Base-by-base conservation (phyloP, 495 filamentous ascomycete species). In the Penicillium atrosanguineum region DNA sequence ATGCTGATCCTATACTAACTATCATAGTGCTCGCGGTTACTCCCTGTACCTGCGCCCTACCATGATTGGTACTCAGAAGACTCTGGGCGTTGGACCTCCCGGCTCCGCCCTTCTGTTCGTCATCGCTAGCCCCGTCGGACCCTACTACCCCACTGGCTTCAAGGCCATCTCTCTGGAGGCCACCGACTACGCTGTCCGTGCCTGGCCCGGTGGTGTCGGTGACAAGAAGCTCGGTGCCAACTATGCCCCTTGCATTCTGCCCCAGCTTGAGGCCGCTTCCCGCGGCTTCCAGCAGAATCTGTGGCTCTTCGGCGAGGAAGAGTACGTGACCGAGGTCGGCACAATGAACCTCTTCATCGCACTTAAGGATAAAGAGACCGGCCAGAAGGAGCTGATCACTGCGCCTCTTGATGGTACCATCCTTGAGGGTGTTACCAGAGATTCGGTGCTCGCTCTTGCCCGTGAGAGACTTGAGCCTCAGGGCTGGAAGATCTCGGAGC, bases 141-240 rank as follows among this genome's bases (percentile, higher is more conserved):
- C 95, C 6, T 97, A 97, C 80, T 97, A 96, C 73, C 94, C 92
- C 4, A 94, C 91, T 8, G 95, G 94, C 38, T 97, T 97, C 85
- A 96, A 96, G 74, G 94, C 95, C 44, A 83, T 97, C 31, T 91
- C 88, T 1, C 78, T 98, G 37, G 92, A 96, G 74, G 93, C 94
- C 8, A 95, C 93, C 16, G 84, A 91, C 71, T 92, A 95, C 72
- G 91, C 91, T 48, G 90, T 97, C 49, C 92, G 94, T 48, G 94
- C 94, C 46, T 98, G 94, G 94, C 94, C 94, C 29, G 93, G 93
- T 49, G 94, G 94, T 62, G 91, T 96, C 8, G 94, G 94, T 61
- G 89, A 96, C 75, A 94, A 91, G 83, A 98, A 98, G 79, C 83
- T 98, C 18, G 94, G 94, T 54, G 93, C 91, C 55, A 98, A 98